Evolutionary conservation across 495 filamentous ascomycete species (phyloP).

Genomic region (Neurospora sp.): DNA sequence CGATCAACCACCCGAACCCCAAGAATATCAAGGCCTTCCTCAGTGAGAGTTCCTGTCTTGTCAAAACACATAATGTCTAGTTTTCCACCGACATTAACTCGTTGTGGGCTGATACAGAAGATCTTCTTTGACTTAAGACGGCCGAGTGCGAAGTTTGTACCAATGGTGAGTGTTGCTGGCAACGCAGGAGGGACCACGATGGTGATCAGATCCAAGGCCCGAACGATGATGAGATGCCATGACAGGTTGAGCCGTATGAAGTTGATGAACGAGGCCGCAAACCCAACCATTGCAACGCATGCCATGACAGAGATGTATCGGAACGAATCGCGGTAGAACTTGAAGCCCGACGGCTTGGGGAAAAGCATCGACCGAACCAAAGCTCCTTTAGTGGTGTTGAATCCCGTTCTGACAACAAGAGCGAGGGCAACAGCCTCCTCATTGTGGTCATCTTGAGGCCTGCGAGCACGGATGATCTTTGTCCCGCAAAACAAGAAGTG

Average conservation of each 20-base stretch:
- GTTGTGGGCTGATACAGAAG: slow-evolving; percentile 95
- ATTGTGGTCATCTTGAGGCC: slow-evolving; percentile 71
- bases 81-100: slow-evolving; percentile 92
- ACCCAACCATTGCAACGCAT: slow-evolving; percentile 75
- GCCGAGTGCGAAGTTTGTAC: slow-evolving; percentile 86
- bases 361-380: slow-evolving; percentile 98
- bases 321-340: slow-evolving; percentile 96
- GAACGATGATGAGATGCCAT: slow-evolving; percentile 82
- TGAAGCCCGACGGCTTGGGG: slow-evolving; percentile 95
- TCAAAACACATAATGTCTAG: slow-evolving; percentile 96
- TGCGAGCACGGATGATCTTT: slow-evolving; percentile 82
- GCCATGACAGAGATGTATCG: slow-evolving; percentile 97
- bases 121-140: slow-evolving; percentile 80
- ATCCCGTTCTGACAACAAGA: slow-evolving; percentile 85
- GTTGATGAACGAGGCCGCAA: slow-evolving; percentile 83
- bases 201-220: slow-evolving; percentile 91
- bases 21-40: slow-evolving; percentile 93
- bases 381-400: slow-evolving; percentile 94
- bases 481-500: slow-evolving; percentile 92
- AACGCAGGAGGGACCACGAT: slow-evolving; percentile 96
- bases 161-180: slow-evolving; percentile 94
- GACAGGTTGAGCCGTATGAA: slow-evolving; percentile 73
- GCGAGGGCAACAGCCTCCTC: slow-evolving; percentile 89
- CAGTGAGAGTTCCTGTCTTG: slow-evolving; percentile 95
- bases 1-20: slow-evolving; percentile 67